Conservation (phyloP, 2,329 filamentous ascomycete genomes). For the Teratosphaeria nubilosa region DNA sequence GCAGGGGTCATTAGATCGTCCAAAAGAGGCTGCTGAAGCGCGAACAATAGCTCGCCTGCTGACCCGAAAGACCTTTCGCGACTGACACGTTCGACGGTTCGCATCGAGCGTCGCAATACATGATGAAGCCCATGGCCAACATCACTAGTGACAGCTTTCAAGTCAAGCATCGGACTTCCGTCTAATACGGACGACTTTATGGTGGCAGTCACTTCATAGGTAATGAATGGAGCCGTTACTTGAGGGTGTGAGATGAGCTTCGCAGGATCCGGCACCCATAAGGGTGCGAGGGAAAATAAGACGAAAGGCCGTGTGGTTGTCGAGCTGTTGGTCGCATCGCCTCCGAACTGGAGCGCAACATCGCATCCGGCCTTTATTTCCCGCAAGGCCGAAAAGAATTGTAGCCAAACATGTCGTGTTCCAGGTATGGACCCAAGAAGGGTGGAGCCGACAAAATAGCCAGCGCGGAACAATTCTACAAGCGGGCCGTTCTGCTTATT, state of each 20-base stretch:
- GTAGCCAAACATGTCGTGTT: background rate
- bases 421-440: background rate
- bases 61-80: background rate
- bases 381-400: background rate
- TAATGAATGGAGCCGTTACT: background rate
- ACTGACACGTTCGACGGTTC: background rate
- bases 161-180: background rate
- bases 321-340: background rate
- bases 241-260: background rate
- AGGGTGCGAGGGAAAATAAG: background rate
- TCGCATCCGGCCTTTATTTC: no score
- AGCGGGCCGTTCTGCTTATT: background rate
- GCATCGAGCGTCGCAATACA: background rate
- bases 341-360: background rate
- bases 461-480: background rate
- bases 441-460: background rate
- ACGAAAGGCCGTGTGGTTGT: background rate
- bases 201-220: background rate
- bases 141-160: background rate
- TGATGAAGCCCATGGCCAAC: background rate
- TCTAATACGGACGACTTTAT: background rate
- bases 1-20: background rate
- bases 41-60: background rate
- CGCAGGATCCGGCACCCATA: background rate
- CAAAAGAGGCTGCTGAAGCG: background rate